phyloP scores from a whole-genome alignment of 257 asterid genomes.

The Voacanga thouarsii region DNA sequence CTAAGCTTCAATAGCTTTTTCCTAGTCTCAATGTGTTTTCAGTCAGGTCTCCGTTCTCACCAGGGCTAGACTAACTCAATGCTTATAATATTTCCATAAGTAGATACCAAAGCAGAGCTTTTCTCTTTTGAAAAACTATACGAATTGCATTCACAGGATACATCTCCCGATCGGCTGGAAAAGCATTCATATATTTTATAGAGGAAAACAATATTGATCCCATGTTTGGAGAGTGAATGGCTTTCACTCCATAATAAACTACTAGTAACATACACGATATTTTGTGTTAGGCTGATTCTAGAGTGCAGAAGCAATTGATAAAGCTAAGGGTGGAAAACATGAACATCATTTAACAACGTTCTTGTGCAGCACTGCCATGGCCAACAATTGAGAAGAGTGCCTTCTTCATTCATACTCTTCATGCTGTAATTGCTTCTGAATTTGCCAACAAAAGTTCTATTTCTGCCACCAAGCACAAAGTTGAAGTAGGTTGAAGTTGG shows the following conservation, averaged over 20 bases:
- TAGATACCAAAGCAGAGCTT: too few relatives aligned
- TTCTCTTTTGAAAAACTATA: too few relatives aligned
- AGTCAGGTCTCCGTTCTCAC: too few relatives aligned
- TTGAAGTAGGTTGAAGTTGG: constrained; percentile 38
- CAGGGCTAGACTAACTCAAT: too few relatives aligned
- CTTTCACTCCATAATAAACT: background rate
- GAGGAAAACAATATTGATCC: too few relatives aligned
- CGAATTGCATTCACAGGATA: too few relatives aligned
- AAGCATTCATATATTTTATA: too few relatives aligned
- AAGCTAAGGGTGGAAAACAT: background rate
- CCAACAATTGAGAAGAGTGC: constrained; percentile 34
- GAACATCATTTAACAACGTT: background rate
- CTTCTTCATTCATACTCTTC: constrained; percentile 44
- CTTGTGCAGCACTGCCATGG: constrained; percentile 3
- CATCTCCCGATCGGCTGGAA: too few relatives aligned
- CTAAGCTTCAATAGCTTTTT: too few relatives aligned
- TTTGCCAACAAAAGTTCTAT: constrained; percentile 16
- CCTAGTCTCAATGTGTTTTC: too few relatives aligned
- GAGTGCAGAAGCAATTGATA: background rate
- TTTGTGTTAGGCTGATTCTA: background rate
- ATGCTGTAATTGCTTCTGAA: constrained; percentile 20
- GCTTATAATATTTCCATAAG: too few relatives aligned
- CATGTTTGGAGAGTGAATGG: constrained; percentile 3
- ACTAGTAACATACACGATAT: background rate
- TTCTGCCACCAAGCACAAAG: constrained; percentile 34